Evolutionary conservation across 2,329 filamentous ascomycete genomes (phyloP), one percentile per base, ranked within the genome.

Genomic region (Stemphylium beticola): DNA sequence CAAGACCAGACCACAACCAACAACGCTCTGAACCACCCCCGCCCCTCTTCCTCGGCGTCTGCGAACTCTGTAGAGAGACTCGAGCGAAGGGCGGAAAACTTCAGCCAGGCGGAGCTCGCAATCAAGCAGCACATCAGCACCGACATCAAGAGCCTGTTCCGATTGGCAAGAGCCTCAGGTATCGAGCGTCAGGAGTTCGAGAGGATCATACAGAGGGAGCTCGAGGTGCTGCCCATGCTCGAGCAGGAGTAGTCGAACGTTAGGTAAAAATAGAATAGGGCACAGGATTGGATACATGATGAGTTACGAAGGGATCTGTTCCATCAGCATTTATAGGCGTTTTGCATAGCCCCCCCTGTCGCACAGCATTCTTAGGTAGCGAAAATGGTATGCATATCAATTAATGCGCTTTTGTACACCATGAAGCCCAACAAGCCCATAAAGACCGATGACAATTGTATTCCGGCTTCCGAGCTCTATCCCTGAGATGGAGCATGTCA

Each of bases 71-170:
- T 92, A 2, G 87, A 88, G 55, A 79, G 74, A 36, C 70, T 87
- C 37, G 85, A 88, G 64, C 73, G 80, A 24, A 74, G 80, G 49
- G 83, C 83, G 1, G 78, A 79, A 56, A 85, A 81, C 59, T 82
- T 83, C 62, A 85, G 86, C 55, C 84, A 87, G 64, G 85, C 81
- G 50, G 89, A 92, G 74, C 84, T 89, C 50, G 89, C 87, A 12
- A 85, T 95, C 49, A 90, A 89, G 74, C 88, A 92, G 75, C 90
- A 93, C 74, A 86, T 95, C 39, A 87, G 87, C 32, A 87, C 88
- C 8, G 90, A 87, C 68, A 84, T 95, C 51, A 89, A 91, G 79
- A 92, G 88, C 73, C 75, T 95, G 61, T 93, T 86, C 73, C 77
- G 89, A 61, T 76, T 95, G 58, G 87, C 90, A 20, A 84, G 83